Conservation (phyloP, 2,329 filamentous ascomycete genomes). For the Aspergillus novofumigatus region DNA sequence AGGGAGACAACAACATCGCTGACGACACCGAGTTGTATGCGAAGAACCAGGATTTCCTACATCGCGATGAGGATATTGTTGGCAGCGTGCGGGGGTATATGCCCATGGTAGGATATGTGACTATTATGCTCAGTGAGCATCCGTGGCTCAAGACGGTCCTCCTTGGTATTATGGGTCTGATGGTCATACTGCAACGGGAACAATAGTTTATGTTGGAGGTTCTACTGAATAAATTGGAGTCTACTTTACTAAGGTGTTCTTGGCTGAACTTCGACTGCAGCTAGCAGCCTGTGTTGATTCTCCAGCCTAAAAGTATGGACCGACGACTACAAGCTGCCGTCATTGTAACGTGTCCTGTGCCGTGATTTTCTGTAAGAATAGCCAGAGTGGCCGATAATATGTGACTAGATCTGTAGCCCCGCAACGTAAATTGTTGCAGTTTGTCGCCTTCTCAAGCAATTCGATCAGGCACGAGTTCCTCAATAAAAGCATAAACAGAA, state of each 20-base stretch:
- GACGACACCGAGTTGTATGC: conserved; percentile 94
- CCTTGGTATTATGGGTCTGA: conserved; percentile 88
- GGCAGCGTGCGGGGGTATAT: conserved; percentile 89
- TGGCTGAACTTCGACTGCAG: not conserved
- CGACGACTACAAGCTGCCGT: not conserved
- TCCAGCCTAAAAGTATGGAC: not conserved
- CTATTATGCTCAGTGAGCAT: conserved; percentile 90
- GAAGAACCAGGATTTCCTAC: conserved; percentile 77
- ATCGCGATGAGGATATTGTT: conserved; percentile 78
- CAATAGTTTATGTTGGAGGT: conserved; percentile 37
- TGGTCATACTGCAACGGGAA: conserved; percentile 89
- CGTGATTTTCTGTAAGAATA: no score
- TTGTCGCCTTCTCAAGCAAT: no score
- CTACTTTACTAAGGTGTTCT: not conserved
- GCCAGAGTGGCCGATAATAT: no score
- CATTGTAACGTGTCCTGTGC: not conserved
- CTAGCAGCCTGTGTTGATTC: no score
- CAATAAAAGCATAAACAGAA: no score
- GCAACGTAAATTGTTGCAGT: no score
- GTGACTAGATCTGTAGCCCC: no score
- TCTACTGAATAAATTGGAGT: not conserved
- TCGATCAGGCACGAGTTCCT: no score
- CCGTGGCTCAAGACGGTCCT: conserved; percentile 96
- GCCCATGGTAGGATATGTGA: conserved; percentile 94
- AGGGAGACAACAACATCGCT: conserved; percentile 92